These are phyloP conservation scores for Colletotrichum chrysophilum DNA, from an alignment of 2,329 filamentous ascomycete genomes.

Conservation along the genomic window DNA sequence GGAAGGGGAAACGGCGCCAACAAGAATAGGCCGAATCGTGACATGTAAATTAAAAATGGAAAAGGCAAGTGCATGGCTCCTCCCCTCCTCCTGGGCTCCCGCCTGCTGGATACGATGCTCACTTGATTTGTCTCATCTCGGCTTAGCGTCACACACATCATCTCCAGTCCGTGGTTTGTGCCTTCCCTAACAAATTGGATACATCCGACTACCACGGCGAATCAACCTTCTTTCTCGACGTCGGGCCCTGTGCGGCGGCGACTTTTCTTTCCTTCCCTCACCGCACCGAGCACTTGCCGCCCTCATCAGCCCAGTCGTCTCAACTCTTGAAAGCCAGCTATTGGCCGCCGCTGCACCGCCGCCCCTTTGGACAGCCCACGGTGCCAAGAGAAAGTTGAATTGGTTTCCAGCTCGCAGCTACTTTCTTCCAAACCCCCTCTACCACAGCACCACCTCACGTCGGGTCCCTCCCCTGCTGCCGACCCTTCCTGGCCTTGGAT, in stretches of 20 bases:
- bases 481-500: not conserved
- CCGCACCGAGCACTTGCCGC: not conserved
- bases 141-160: slow-evolving; percentile 21
- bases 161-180: not conserved
- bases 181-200: not conserved
- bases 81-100: slow-evolving; percentile 1
- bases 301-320: not conserved
- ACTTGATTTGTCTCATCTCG: slow-evolving; percentile 17
- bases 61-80: slow-evolving; percentile 8
- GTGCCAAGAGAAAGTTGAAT: not conserved
- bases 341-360: not conserved
- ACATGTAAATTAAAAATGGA: slow-evolving; percentile 23
- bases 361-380: not conserved
- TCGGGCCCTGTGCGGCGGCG: not conserved
- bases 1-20: not conserved
- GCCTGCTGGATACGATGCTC: slow-evolving; percentile 21
- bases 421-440: not conserved
- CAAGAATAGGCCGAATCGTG: slow-evolving; percentile 7
- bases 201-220: not conserved
- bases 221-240: not conserved
- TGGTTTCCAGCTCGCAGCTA: slow-evolving; percentile 10
- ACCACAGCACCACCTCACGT: not conserved
- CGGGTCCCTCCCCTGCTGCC: not conserved
- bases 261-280: not conserved
- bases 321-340: not conserved